Evolutionary conservation across 1,284 basidiomycete species (phyloP).

Genomic region (Ganoderma leucocontextum): DNA sequence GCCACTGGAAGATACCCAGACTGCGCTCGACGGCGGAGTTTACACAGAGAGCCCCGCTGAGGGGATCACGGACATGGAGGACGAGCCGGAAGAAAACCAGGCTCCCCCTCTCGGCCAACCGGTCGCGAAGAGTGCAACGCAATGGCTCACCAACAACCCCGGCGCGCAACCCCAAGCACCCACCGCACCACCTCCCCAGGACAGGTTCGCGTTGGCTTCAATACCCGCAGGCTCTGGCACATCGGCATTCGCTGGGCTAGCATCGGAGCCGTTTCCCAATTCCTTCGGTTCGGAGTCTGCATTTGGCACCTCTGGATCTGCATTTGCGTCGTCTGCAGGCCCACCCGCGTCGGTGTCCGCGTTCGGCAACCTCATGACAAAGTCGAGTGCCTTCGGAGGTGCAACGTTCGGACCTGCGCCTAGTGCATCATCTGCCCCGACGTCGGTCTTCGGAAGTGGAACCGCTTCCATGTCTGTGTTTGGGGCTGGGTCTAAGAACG

Average conservation of each 20-base stretch:
- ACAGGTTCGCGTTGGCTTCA: conserved; percentile 4
- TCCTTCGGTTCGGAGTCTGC: conserved; percentile 12
- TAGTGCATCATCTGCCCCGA: not conserved
- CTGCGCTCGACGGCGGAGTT: conserved; percentile 1
- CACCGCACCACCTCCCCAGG: conserved; percentile 1
- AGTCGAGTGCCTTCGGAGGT: conserved; percentile 25
- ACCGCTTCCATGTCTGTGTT: conserved; percentile 26
- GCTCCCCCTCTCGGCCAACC: conserved; percentile 11
- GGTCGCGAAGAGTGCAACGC: conserved; percentile 44
- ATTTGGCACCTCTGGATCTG: conserved; percentile 22
- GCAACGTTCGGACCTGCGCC: conserved; percentile 25
- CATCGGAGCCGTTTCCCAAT: conserved; percentile 15
- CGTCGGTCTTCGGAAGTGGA: conserved; percentile 2
- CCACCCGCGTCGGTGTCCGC: conserved; percentile 36
- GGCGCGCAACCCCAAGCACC: conserved; percentile 26
- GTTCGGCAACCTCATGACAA: conserved; percentile 34
- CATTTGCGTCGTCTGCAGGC: conserved; percentile 12
- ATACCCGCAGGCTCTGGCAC: conserved; percentile 9
- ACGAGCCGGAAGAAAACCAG: conserved; percentile 32
- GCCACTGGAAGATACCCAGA: conserved; percentile 17
- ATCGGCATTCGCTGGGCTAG: conserved; percentile 29
- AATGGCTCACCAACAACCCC: conserved; percentile 51
- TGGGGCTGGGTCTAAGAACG: conserved; percentile 16
- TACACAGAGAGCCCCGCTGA: conserved; percentile 20
- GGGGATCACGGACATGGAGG: conserved; percentile 30